Evolutionary conservation across 2,329 filamentous ascomycete genomes (phyloP).

Genomic region (Diplocarpon rosae): DNA sequence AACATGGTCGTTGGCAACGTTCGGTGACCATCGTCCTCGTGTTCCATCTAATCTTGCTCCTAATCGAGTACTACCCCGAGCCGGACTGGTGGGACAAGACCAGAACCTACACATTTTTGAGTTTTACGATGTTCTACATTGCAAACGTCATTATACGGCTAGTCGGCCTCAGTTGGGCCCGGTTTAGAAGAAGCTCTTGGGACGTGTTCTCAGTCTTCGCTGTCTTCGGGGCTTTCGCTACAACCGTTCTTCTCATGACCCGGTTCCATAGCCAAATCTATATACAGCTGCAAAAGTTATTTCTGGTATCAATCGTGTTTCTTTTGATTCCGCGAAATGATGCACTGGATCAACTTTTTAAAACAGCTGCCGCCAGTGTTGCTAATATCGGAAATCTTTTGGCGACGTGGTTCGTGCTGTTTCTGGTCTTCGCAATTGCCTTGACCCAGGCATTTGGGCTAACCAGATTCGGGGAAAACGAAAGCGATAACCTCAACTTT

Average conservation of each 20-base stretch:
- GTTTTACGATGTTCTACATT: conserved; percentile 72
- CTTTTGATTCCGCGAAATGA: conserved; percentile 93
- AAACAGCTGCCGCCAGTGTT: conserved; percentile 90
- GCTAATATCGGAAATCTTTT: conserved; percentile 83
- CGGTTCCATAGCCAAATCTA: conserved; percentile 49
- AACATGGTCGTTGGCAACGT: conserved; percentile 84
- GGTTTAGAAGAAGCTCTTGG: conserved; percentile 90
- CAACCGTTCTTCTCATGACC: conserved; percentile 64
- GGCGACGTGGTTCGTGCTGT: conserved; percentile 95
- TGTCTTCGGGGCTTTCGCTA: conserved; percentile 70
- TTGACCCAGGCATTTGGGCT: conserved; percentile 92
- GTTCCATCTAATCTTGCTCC: conserved; percentile 70
- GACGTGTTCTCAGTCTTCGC: conserved; percentile 79
- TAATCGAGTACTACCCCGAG: conserved; percentile 77
- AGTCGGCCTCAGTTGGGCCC: conserved; percentile 78
- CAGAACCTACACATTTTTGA: conserved; percentile 68
- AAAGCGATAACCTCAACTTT: conserved; percentile 77
- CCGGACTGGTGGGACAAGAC: conserved; percentile 56
- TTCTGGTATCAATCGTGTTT: conserved; percentile 79
- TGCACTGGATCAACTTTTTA: conserved; percentile 94
- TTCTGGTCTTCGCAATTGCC: conserved; percentile 92
- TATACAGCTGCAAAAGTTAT: conserved; percentile 81
- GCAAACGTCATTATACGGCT: conserved; percentile 76
- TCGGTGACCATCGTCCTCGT: conserved; percentile 70
- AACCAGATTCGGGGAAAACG: conserved; percentile 69